Conservation (phyloP, 2,329 filamentous ascomycete species). For the Ophiostoma piceae region DNA sequence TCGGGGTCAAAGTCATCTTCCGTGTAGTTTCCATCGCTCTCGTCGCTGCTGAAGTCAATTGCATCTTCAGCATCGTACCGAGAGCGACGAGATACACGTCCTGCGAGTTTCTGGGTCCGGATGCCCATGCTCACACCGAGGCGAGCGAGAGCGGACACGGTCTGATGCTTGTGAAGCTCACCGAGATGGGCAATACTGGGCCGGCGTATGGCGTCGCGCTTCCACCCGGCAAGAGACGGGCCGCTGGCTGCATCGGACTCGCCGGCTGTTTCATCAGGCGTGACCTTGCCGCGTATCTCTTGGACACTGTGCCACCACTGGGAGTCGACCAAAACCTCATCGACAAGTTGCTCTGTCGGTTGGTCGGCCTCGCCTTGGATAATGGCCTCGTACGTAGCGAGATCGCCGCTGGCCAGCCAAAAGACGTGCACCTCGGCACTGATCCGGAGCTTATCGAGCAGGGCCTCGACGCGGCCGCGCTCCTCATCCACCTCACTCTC, state of each 20-base stretch:
- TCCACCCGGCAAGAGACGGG: slow-evolving; percentile 1
- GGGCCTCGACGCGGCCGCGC: slow-evolving; percentile 60
- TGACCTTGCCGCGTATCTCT: slow-evolving; percentile 40
- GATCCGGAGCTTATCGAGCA: slow-evolving; percentile 77
- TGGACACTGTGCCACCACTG: slow-evolving; percentile 80
- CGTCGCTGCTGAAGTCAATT: slow-evolving; percentile 26
- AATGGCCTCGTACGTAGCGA: slow-evolving; percentile 71
- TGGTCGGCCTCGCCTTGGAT: slow-evolving; percentile 62
- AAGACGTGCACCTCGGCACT: slow-evolving; percentile 74
- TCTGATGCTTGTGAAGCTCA: slow-evolving; percentile 58
- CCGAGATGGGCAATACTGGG: slow-evolving; percentile 54
- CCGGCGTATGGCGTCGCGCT: slow-evolving; percentile 31
- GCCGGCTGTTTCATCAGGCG: slow-evolving; percentile 20
- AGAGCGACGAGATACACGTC: slow-evolving; percentile 41
- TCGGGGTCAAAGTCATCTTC: slow-evolving; percentile 30
- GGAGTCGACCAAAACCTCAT: slow-evolving; percentile 62
- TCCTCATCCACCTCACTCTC: slow-evolving; percentile 80
- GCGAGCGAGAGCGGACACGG: slow-evolving; percentile 46
- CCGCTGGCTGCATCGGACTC: not conserved
- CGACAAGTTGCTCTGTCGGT: slow-evolving; percentile 55
- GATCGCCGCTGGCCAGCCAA: slow-evolving; percentile 68
- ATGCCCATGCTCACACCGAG: slow-evolving; percentile 67
- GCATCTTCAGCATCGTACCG: slow-evolving; percentile 39
- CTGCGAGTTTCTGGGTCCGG: slow-evolving; percentile 65
- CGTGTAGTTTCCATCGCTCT: slow-evolving; percentile 25